Conservation (phyloP, 2,329 filamentous ascomycete species). For the Xylariaceae sp. region DNA sequence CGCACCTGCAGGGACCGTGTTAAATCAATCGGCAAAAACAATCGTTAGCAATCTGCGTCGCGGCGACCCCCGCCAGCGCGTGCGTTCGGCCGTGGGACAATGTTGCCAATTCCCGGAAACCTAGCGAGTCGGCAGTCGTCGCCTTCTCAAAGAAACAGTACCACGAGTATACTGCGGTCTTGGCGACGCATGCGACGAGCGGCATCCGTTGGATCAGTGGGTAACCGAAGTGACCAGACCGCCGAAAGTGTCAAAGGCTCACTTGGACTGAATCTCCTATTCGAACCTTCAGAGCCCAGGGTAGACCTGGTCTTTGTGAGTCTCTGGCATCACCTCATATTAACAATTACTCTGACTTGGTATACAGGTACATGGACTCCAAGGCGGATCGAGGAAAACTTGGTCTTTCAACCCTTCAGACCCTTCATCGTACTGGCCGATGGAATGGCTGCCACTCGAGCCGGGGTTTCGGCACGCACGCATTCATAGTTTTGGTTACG, state of each 20-base stretch:
- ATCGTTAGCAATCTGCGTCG: too few relatives aligned
- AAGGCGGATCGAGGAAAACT: conserved; percentile 17
- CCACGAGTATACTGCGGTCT: not conserved
- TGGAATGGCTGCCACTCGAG: conserved; percentile 16
- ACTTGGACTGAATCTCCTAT: not conserved
- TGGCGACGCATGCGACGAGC: not conserved
- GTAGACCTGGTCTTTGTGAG: not conserved
- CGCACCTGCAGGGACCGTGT: too few relatives aligned
- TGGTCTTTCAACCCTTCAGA: conserved; percentile 10
- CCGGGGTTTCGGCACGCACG: conserved; percentile 13
- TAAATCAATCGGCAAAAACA: too few relatives aligned
- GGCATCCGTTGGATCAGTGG: not conserved
- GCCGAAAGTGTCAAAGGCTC: not conserved
- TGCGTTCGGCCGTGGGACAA: not conserved
- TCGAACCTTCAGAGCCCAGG: not conserved
- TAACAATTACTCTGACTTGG: not conserved
- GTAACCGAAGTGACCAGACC: not conserved
- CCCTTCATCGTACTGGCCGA: conserved; percentile 12
- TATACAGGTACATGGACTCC: conserved; percentile 11
- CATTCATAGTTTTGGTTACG: conserved; percentile 16
- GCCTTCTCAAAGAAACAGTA: not conserved
- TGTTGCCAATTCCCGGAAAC: not conserved
- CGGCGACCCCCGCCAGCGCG: too few relatives aligned
- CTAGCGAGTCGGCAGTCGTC: not conserved
- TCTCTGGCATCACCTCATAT: not conserved